Evolutionary conservation across 257 asterid genomes (phyloP), one percentile per base, ranked within the genome.

Genomic region (Echites panduratus): DNA sequence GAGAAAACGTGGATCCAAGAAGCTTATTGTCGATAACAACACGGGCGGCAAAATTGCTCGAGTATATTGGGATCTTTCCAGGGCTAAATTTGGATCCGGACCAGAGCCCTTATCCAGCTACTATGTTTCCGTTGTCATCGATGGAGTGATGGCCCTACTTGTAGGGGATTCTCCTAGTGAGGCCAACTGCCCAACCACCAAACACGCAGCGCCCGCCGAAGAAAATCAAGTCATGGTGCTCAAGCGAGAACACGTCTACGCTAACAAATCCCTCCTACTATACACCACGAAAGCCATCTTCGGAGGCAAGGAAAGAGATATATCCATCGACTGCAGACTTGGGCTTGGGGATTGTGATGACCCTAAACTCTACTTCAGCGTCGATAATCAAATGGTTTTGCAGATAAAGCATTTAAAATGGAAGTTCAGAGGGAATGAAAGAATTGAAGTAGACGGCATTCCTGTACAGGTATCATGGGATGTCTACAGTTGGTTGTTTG

Each of bases 341-440:
- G 66, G 78, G 58, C 20, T 4, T 4, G 57, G 9, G 57, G 57
- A 70, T 16, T 84, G 76, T 19, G 74, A 71, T 22, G 86, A 84
- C 54, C 85, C 90, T 17, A 78, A 82, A 45, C 54, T 88, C 38
- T 79, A 59, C 48, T 74, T 88, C 16, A 52, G 68, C 32, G 63
- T 88, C 9, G 89, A 82, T 70, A 70, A 68, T 64, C 72, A 82
- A 69, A 76, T 77, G 79, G 82, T 76, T 14, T 54, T 88, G 66
- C 82, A 84, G 69, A 79, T 88, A 9, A 88, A 85, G 84, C 90
- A 84, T 38, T 61, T 88, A 68, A 88, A 81, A 27, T 88, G 93
- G 93, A 88, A 88, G 67, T 88, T 88, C 81, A 80, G 93, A 66
- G 93, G 93, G 26, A 88, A 83, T 66, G 87, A 88, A 67, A 74